A percentile compares a stretch with the other conserved stretches of the same genome.
These are phyloP conservation scores for Penicillium simplicissimum DNA, from an alignment of 495 filamentous ascomycete genomes.

Conservation along the genomic window DNA sequence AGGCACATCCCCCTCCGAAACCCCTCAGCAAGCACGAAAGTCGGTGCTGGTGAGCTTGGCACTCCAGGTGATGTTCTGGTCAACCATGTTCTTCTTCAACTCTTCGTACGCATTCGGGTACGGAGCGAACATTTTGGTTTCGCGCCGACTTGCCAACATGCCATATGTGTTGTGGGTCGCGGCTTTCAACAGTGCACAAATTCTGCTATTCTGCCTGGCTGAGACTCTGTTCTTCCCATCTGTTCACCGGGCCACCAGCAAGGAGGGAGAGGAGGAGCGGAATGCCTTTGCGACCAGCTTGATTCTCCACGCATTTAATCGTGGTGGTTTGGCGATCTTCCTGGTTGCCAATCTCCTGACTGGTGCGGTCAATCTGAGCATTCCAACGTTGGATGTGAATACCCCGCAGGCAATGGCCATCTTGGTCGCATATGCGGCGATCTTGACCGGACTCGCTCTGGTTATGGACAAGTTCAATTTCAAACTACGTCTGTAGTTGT, in stretches of 20 bases:
- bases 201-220: slow-evolving; percentile 73
- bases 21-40: slow-evolving; percentile 44
- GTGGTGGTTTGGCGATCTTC: slow-evolving; percentile 85
- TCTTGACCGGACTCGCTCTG: slow-evolving; percentile 67
- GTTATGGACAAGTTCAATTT: slow-evolving; percentile 69
- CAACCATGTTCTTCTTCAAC: slow-evolving; percentile 61
- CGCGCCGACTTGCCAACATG: slow-evolving; percentile 86
- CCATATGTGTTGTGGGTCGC: slow-evolving; percentile 91
- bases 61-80: slow-evolving; percentile 65
- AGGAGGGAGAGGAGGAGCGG: slow-evolving; percentile 51
- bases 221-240: slow-evolving; percentile 77
- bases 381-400: slow-evolving; percentile 74
- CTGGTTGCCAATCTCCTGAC: slow-evolving; percentile 87
- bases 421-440: slow-evolving; percentile 66
- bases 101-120: slow-evolving; percentile 69
- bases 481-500: slow-evolving; percentile 64
- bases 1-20: slow-evolving; percentile 38
- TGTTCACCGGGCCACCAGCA: slow-evolving; percentile 56
- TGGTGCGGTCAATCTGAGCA: slow-evolving; percentile 80
- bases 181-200: slow-evolving; percentile 80
- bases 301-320: slow-evolving; percentile 80
- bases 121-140: slow-evolving; percentile 65
- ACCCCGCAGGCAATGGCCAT: slow-evolving; percentile 67
- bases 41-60: slow-evolving; percentile 60
- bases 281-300: slow-evolving; percentile 73